These are phyloP conservation scores for Phytophthora hybrid DNA, from an alignment of 352 stramenopile species.

Conservation along the genomic window DNA sequence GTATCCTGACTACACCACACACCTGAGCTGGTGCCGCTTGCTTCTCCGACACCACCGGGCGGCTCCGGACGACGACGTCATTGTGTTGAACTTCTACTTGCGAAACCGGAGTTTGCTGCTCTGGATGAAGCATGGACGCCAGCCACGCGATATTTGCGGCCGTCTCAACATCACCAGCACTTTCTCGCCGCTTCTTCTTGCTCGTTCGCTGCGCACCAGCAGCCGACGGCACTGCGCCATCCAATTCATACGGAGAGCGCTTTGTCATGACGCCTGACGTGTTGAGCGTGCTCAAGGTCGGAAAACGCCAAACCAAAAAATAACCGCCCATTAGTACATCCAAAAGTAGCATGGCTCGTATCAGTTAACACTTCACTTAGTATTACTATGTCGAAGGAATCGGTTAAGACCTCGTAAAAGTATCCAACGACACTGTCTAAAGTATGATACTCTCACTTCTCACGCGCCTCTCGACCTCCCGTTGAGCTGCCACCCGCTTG, in stretches of 20 bases:
- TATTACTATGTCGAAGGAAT: conserved; percentile 3
- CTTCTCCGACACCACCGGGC: conserved; percentile 21
- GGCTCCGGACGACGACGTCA: conserved; percentile 11
- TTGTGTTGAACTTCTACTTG: conserved; percentile 20
- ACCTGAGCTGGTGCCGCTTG: conserved; percentile 14
- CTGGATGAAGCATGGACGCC: conserved; percentile 29
- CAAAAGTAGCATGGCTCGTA: conserved; percentile 8
- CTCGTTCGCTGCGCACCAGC: conserved; percentile 11
- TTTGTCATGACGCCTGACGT: conserved; percentile 37
- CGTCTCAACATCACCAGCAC: conserved; percentile 7
- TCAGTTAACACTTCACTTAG: conserved; percentile 18
- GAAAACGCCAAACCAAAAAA: neutral
- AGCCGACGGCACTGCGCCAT: conserved; percentile 17
- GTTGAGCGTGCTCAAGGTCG: neutral
- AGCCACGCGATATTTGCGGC: conserved; percentile 36
- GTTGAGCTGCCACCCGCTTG: conserved; percentile 17
- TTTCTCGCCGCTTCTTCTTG: conserved; percentile 39
- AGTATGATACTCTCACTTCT: neutral
- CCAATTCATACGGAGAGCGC: conserved; percentile 51
- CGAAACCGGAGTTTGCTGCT: neutral
- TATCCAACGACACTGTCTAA: conserved; percentile 1
- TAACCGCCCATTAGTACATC: conserved; percentile 22
- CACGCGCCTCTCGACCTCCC: conserved; percentile 11
- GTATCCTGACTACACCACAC: neutral
- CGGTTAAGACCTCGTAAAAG: conserved; percentile 17